A percentile compares a stretch with the other conserved stretches of the same genome.
Evolutionary conservation across 1,284 basidiomycete genomes (phyloP).

Genomic region (Nidula niveotomentosa): DNA sequence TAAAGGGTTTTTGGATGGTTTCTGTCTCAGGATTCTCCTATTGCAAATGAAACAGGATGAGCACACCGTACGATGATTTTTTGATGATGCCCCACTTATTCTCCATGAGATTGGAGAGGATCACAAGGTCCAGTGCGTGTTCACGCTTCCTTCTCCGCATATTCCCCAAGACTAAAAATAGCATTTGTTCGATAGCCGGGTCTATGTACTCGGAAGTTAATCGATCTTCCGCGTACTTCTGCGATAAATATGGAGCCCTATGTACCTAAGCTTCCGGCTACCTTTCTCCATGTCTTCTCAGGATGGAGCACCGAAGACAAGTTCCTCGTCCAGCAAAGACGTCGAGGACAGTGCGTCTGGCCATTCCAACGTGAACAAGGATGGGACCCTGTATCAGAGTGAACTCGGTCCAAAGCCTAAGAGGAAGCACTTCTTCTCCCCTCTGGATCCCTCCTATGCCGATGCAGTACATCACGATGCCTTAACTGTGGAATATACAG

Average conservation of each 20-base stretch:
- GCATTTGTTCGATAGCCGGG: neutral
- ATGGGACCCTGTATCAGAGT: slow-evolving; percentile 31
- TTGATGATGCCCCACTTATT: too few relatives aligned
- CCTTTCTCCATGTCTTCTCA: neutral
- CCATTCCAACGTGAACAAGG: slow-evolving; percentile 8
- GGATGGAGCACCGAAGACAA: neutral
- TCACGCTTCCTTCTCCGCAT: neutral
- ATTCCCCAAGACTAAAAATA: neutral
- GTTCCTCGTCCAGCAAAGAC: neutral
- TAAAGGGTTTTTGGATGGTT: too few relatives aligned
- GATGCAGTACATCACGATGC: slow-evolving; percentile 53
- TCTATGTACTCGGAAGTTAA: neutral
- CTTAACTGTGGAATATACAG: slow-evolving; percentile 40
- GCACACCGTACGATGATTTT: too few relatives aligned
- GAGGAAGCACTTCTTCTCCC: slow-evolving; percentile 45
- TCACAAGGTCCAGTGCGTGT: too few relatives aligned
- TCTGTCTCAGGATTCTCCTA: too few relatives aligned
- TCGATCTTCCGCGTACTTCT: neutral
- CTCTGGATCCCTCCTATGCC: slow-evolving; percentile 38
- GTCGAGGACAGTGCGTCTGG: neutral
- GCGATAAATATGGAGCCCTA: neutral
- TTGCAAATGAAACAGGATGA: too few relatives aligned
- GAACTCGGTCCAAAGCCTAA: slow-evolving; percentile 26
- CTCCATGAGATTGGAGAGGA: too few relatives aligned
- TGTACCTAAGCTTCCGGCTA: neutral